Evolutionary conservation across 768 basidiomycete species (phyloP), one percentile per base, ranked within the genome.

Genomic region (Agrocybe chaxingu): DNA sequence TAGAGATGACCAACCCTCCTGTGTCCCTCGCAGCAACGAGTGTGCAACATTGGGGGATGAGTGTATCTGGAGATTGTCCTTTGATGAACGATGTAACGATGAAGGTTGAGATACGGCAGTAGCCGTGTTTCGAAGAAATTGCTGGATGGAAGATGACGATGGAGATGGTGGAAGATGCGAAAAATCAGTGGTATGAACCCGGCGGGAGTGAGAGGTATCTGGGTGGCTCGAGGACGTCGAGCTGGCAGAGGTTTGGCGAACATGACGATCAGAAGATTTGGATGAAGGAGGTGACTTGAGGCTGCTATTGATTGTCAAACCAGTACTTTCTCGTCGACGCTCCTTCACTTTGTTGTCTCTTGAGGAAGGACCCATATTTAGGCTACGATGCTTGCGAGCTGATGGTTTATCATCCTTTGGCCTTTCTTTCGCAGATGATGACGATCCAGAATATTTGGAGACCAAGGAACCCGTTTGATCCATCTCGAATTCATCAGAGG

Each of bases 111-210:
- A 64, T 47, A 66, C 70, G 34, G 69, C 65, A n/a, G 65, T 72
- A 38, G 73, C 66, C 3, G 78, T 69, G 50, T 85, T 80, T 48
- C 81, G 78, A 52, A 92, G 70, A 60, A 94, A 84, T 56, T 91
- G 88, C 52, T 91, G 87, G 50, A 94, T 92, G 4, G 89, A 89
- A 4, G 89, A 84, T n/a, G 90, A 84, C 2, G 92, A 92, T 13
- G 92, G 92, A 10, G 92, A 94, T 10, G 94, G 90, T 9, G 92
- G 92, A 3, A 96, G 75, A 62, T 91, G 90, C 0, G 93, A 92
- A 67, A 91, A 93, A 66, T 94, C 92, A 6, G 77, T 84, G 43
- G 80, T 75, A 48, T 82, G 82, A 35, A 78, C 78, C 34, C 88
- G 85, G 13, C 89, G 81, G 39, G 79, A 63, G 51, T 72, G 65